These are phyloP conservation scores for Coemansia sp. DNA, from an alignment of 192 early-diverging fungal genomes.

Conservation along the genomic window DNA sequence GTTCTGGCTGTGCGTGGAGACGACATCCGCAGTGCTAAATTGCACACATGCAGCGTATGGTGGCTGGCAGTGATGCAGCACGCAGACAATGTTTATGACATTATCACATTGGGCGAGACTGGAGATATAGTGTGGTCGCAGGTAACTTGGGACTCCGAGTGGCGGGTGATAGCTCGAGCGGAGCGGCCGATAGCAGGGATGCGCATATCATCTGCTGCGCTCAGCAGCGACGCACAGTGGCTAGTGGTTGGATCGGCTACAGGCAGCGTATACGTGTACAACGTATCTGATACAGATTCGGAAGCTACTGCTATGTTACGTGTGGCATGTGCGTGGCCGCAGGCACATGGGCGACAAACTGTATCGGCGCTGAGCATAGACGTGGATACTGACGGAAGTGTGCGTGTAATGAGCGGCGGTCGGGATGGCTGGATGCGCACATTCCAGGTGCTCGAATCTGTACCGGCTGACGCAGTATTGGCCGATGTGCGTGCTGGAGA, in stretches of 20 bases:
- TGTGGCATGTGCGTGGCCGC: not conserved
- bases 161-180: not conserved
- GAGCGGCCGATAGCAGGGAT: not conserved
- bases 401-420: constrained; percentile 11
- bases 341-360: constrained; percentile 5
- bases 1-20: not conserved
- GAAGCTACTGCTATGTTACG: not conserved
- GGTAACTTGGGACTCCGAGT: not conserved
- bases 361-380: constrained; percentile 5
- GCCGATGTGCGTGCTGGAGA: not conserved
- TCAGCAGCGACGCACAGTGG: constrained; percentile 6
- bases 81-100: not conserved
- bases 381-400: not conserved
- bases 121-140: not conserved
- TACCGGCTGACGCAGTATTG: not conserved
- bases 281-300: not conserved
- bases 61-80: not conserved
- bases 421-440: constrained; percentile 21
- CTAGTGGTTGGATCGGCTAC: constrained; percentile 8
- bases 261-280: constrained; percentile 13
- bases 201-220: constrained; percentile 11
- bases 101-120: not conserved
- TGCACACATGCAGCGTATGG: not conserved
- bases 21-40: not conserved
- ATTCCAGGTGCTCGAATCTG: not conserved